A percentile compares a stretch with the other conserved stretches of the same genome.
phyloP scores from a whole-genome alignment of 306 rosid species.

The Senna tora region DNA sequence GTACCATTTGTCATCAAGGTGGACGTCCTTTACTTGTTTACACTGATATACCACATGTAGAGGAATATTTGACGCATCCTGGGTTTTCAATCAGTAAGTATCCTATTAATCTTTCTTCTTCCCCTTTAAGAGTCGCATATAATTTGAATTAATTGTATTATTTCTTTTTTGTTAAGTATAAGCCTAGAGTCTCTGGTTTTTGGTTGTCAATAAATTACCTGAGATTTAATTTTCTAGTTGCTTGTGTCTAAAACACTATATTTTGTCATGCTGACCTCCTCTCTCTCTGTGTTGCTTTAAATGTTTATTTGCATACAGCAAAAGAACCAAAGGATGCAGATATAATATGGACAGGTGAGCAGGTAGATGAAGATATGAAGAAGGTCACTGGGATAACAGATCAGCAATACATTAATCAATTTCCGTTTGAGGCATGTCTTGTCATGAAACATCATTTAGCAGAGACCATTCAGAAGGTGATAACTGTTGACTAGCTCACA shows the following conservation, averaged over 20 bases:
- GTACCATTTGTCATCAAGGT: slow-evolving; percentile 40
- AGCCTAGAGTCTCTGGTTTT: slow-evolving; percentile 5
- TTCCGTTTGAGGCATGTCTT: slow-evolving; percentile 92
- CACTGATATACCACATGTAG: slow-evolving; percentile 88
- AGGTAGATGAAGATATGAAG: slow-evolving; percentile 85
- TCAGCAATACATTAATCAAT: slow-evolving; percentile 81
- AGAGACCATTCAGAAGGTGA: slow-evolving; percentile 87
- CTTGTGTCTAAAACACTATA: not conserved
- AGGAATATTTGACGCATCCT: slow-evolving; percentile 77
- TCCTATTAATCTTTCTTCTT: slow-evolving; percentile 15
- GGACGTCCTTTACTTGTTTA: slow-evolving; percentile 62
- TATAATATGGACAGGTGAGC: slow-evolving; percentile 85
- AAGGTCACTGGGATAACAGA: slow-evolving; percentile 80
- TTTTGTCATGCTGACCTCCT: slow-evolving; percentile 34
- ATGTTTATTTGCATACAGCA: slow-evolving; percentile 53
- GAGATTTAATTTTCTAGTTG: slow-evolving; percentile 27
- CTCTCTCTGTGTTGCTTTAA: slow-evolving; percentile 28
- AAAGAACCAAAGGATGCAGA: slow-evolving; percentile 85
- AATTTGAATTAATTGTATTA: slow-evolving; percentile 16
- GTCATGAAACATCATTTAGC: slow-evolving; percentile 99
- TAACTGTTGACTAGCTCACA: slow-evolving; percentile 29
- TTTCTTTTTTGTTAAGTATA: not conserved
- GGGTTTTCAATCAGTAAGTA: slow-evolving; percentile 77
- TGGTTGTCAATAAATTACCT: slow-evolving; percentile 5
- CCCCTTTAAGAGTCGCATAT: not conserved